Evolutionary conservation across 192 early-diverging fungal genomes (phyloP).

Genomic region (Backusella circina): DNA sequence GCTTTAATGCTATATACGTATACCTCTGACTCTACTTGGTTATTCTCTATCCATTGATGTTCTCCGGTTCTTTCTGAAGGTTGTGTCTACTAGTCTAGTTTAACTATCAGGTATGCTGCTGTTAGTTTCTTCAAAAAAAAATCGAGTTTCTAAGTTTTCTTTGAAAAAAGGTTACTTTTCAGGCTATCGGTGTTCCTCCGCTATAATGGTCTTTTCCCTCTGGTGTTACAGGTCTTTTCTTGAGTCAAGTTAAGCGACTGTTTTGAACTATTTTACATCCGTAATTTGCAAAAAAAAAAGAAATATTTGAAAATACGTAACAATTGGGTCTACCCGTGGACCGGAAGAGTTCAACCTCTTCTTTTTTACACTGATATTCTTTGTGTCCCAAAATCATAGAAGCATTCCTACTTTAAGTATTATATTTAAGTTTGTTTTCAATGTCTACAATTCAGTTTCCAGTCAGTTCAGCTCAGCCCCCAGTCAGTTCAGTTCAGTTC

Average conservation of each 20-base stretch:
- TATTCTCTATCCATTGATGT: neutral
- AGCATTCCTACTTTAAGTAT: neutral
- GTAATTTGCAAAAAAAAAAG: constrained; percentile 1
- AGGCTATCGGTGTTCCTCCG: neutral
- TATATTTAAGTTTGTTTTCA: neutral
- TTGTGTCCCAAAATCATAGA: neutral
- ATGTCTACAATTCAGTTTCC: neutral
- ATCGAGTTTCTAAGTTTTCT: too few relatives aligned
- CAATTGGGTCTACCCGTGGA: neutral
- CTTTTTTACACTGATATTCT: constrained; percentile 2
- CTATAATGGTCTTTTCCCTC: neutral
- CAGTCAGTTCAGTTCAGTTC: neutral
- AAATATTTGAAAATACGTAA: neutral
- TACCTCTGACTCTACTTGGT: neutral
- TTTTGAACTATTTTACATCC: neutral
- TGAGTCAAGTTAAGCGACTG: neutral
- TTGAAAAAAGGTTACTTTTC: neutral
- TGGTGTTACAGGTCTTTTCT: neutral
- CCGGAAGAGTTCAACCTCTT: constrained; percentile 1
- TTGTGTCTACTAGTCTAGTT: neutral
- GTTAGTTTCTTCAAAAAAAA: neutral
- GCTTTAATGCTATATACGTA: neutral
- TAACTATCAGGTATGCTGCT: neutral
- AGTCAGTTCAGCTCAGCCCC: neutral
- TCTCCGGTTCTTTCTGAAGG: neutral